Base-by-base conservation (phyloP, 495 filamentous ascomycete species). In the Tuber aestivum region DNA sequence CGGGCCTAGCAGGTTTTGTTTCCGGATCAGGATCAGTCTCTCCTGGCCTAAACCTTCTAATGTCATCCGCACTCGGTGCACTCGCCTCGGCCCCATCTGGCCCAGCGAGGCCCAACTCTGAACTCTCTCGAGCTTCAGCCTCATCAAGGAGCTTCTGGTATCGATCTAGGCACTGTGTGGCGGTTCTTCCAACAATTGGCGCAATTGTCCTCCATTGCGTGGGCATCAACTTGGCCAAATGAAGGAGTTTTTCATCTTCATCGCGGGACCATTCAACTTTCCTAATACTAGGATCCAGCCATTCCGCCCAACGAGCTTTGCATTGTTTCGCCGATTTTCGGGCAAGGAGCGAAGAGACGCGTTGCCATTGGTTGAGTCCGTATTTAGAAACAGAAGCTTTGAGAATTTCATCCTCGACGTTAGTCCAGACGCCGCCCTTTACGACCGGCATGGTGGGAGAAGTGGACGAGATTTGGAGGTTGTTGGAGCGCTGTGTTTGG, bases 171-270 rank as follows among this genome's bases (percentile, higher is more conserved):
- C 96, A 99, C 85, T 97, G 95, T 74, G 94, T 97, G 27, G 95
- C 96, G 42, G 95, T 98, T 71, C 95, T 89, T 74, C 96, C 95
- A 75, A 99, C 95, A 77, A 97, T 95, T 75, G 95, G 94, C 71
- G 95, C 95, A 84, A 98, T 97, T 48, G 95, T 98, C 80, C 96
- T 91, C 95, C 95, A 99, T 87, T 99, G 95, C 44, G 95, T 97
- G 42, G 95, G 95, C 93, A 98, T 97, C 87, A 99, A 87, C 87
- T 98, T 98, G 68, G 95, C 96, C 78, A 98, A 86, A 83, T 97
- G 95, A 80, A 99, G 85, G 71, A 99, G 87, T 86, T 95, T 98
- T 86, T 98, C 96, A 84, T 98, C 96, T 85, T 99, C 95, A 86
- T 99, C 96, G 83, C 94, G 91, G 76, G 93, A 97, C 96, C 96